Conservation (phyloP, 1,139 yeast genomes). For the Yamadazyma atmosphaerica region DNA sequence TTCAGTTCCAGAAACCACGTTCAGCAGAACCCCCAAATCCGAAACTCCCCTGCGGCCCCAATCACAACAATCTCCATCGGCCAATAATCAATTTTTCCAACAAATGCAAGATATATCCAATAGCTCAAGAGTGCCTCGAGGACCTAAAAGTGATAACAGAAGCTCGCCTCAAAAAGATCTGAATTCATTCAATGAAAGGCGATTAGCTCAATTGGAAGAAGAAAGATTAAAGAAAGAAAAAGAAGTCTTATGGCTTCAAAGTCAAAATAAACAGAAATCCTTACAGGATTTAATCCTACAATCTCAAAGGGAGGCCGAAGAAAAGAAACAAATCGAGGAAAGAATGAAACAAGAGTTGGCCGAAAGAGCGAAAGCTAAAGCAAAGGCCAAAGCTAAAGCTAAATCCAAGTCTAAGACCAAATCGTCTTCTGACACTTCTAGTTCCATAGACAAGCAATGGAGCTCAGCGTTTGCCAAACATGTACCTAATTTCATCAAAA, state of each 20-base stretch:
- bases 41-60: conserved; percentile 4
- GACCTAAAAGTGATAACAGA: conserved; percentile 1
- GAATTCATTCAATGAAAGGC: conserved; percentile 14
- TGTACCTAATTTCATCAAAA: conserved; percentile 78
- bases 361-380: conserved; percentile 12
- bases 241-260: conserved; percentile 32
- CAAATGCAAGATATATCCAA: conserved; percentile 2
- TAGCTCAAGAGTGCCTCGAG: conserved; percentile 4
- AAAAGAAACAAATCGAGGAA: conserved; percentile 16
- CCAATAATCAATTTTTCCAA: background rate
- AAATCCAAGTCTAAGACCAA: conserved; percentile 16
- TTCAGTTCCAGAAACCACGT: background rate
- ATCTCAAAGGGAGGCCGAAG: conserved; percentile 31
- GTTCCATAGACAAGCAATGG: conserved; percentile 50
- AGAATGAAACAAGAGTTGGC: conserved; percentile 13
- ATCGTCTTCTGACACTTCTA: background rate
- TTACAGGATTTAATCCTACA: conserved; percentile 39
- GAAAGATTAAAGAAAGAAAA: conserved; percentile 32
- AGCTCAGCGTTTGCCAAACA: conserved; percentile 63
- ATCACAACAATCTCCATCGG: background rate
- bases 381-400: conserved; percentile 14
- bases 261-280: conserved; percentile 32
- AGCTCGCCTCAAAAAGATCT: conserved; percentile 3
- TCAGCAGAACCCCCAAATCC: background rate
- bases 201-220: conserved; percentile 36